These are phyloP conservation scores for Gossypium australe DNA, from an alignment of 345 rosid genomes.

Conservation along the genomic window DNA sequence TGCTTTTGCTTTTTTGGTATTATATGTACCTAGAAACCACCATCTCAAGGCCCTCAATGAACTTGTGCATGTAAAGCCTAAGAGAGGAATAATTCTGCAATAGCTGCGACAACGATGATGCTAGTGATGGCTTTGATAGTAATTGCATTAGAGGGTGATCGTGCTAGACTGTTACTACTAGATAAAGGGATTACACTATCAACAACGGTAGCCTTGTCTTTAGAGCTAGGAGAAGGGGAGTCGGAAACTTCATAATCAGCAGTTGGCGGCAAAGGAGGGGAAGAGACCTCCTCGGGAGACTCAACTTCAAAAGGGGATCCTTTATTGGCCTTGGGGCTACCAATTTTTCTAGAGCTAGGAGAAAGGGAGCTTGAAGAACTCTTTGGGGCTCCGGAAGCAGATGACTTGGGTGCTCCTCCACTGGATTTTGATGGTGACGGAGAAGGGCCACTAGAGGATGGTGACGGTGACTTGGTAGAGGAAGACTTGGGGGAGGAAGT, in stretches of 20 bases:
- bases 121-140: conserved; percentile 13
- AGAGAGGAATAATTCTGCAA: conserved; percentile 14
- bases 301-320: not conserved
- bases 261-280: not conserved
- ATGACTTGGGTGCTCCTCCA: conserved; percentile 13
- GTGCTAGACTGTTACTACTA: not conserved
- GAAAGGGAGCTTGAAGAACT: not conserved
- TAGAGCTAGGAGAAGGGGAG: not conserved
- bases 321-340: not conserved
- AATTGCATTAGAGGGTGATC: not conserved
- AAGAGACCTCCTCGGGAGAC: not conserved
- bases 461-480: not conserved
- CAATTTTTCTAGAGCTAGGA: not conserved
- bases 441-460: conserved; percentile 12
- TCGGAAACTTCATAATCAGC: not conserved
- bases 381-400: not conserved
- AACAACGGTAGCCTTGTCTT: not conserved
- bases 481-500: conserved; percentile 22
- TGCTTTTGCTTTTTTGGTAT: not conserved
- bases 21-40: not conserved
- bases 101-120: conserved; percentile 6
- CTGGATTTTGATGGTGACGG: not conserved
- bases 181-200: no score
- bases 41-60: not conserved
- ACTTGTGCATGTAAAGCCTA: conserved; percentile 1